These are phyloP conservation scores for Bretschneidera sinensis DNA, from an alignment of 345 rosid species.

Conservation along the genomic window DNA sequence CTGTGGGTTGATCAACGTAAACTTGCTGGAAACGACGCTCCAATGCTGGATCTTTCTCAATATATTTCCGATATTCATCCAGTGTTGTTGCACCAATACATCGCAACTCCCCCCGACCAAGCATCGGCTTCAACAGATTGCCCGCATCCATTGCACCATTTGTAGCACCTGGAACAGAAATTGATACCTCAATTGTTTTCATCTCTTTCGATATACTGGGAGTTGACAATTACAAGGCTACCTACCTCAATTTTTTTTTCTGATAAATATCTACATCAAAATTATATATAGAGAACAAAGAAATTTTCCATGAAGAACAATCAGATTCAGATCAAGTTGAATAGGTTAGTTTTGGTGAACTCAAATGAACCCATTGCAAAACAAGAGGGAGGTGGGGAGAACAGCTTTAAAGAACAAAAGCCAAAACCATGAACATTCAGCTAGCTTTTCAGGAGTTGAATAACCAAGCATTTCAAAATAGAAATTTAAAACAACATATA, in stretches of 20 bases:
- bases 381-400: background rate
- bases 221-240: background rate
- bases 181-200: background rate
- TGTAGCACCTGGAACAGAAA: slow-evolving; percentile 77
- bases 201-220: background rate
- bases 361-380: background rate
- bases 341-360: background rate
- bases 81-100: slow-evolving; percentile 98
- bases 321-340: background rate
- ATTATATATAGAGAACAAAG: background rate
- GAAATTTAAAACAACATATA: slow-evolving; percentile 19
- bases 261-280: slow-evolving; percentile 1
- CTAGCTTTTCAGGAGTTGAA: background rate
- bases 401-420: background rate
- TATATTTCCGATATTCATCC: slow-evolving; percentile 93
- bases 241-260: no score
- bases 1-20: slow-evolving; percentile 94
- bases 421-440: background rate
- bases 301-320: slow-evolving; percentile 1
- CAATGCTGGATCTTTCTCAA: slow-evolving; percentile 98
- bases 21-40: slow-evolving; percentile 99
- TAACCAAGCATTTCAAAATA: background rate
- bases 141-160: slow-evolving; percentile 99
- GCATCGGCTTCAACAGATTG: slow-evolving; percentile 97
- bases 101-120: slow-evolving; percentile 94